Evolutionary conservation across 2,329 filamentous ascomycete genomes (phyloP).

Genomic region (Periconia digitata): DNA sequence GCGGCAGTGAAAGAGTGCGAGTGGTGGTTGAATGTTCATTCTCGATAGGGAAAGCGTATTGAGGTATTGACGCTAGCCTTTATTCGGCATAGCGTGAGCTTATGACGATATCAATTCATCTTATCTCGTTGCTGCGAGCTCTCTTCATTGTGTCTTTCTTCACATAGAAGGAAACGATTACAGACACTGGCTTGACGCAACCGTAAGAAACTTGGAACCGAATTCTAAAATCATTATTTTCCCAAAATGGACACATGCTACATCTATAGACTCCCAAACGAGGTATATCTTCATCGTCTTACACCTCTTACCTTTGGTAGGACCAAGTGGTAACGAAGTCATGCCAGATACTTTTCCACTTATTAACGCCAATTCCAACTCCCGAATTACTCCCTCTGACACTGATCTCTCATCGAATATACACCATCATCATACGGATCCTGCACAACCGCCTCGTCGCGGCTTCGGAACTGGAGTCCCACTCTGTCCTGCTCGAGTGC

Average conservation of each 20-base stretch:
- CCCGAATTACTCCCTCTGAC: slow-evolving; percentile 55
- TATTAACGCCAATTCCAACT: slow-evolving; percentile 47
- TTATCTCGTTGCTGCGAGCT: slow-evolving; percentile 21
- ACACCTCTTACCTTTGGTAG: background rate
- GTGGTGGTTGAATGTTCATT: slow-evolving; percentile 16
- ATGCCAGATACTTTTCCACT: slow-evolving; percentile 45
- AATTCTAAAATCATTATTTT: too few relatives aligned
- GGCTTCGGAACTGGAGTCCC: slow-evolving; percentile 59
- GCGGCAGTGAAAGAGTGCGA: too few relatives aligned
- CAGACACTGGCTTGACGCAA: too few relatives aligned
- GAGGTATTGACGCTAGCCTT: slow-evolving; percentile 19
- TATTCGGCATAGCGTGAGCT: slow-evolving; percentile 10
- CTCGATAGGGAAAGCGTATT: slow-evolving; percentile 30
- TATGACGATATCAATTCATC: slow-evolving; percentile 33
- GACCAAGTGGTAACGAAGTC: slow-evolving; percentile 14
- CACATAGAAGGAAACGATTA: too few relatives aligned
- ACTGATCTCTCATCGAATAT: slow-evolving; percentile 63
- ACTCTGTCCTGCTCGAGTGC: slow-evolving; percentile 75
- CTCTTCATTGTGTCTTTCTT: slow-evolving; percentile 11
- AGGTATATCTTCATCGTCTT: slow-evolving; percentile 22
- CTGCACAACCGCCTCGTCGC: slow-evolving; percentile 65
- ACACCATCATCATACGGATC: slow-evolving; percentile 63
- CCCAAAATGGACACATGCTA: slow-evolving; percentile 29
- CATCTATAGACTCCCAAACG: slow-evolving; percentile 42
- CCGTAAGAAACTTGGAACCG: too few relatives aligned